Base-by-base conservation (phyloP, 2,329 filamentous ascomycete genomes). In the Claviceps maximensis region DNA sequence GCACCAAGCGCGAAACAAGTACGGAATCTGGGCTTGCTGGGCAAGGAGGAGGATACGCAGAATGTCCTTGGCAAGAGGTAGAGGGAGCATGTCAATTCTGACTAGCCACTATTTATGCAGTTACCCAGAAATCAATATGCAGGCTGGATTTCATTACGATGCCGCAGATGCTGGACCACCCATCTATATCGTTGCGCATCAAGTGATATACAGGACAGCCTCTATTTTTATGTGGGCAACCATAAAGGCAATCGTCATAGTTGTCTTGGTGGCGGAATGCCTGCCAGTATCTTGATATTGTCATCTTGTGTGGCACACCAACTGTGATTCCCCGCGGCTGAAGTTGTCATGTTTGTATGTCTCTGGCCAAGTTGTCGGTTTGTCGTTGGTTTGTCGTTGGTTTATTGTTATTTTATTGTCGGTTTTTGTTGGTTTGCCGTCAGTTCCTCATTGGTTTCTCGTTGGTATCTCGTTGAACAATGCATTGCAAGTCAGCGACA, bases 1-100 rank as follows among this genome's bases (percentile, higher is more conserved):
- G 85, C 82, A 54, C 89, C 89, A 56, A 89, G 80, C 58, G 86
- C 87, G 5, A 88, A 87, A 55, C 82, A 93, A 74, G 94, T 97
- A 76, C 79, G 89, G 69, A 89, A 86, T 68, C 69, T 97, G 57
- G 91, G 91, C 46, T 70, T 96, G 59, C 65, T 97, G 62, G 84
- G 85, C 64, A 89, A 89, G 69, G 85, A 93, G 60, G 87, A 94
- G 61, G 87, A 93, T 61, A 80, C 83, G 53, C 80, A 84, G 66
- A 77, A 78, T 65, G 76, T 80, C 54, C 60, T 79, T 50, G 71
- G 70, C 38, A 64, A 62, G 53, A 63, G 53, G 47, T 66, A 62
- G 58, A 54, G 40, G 46, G 25, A 46, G 9, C 23, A 33, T 42
- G 42, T 19, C 17, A n/a, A n/a, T 44, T 8, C 44, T n/a, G 15